phyloP scores from a whole-genome alignment of 805 yeast genomes.

The Barnettozyma sucrosica region DNA sequence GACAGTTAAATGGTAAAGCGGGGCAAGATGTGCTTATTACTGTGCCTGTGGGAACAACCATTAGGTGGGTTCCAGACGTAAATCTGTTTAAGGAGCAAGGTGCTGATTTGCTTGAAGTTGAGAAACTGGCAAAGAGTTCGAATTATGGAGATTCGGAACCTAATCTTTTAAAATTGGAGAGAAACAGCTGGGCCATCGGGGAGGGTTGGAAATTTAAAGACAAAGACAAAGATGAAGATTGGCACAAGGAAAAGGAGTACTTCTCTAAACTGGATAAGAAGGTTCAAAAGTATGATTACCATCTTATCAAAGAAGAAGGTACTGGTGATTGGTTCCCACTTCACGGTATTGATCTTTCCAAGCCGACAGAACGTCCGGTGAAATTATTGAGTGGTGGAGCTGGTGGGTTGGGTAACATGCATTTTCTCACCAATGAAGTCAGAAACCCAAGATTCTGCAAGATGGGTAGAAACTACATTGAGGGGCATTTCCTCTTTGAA shows the following conservation, averaged over 20 bases:
- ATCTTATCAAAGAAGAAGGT: conserved; percentile 51
- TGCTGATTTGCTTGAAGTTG: conserved; percentile 24
- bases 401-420: conserved; percentile 97
- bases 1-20: conserved; percentile 79
- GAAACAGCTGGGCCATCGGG: conserved; percentile 62
- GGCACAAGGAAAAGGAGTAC: conserved; percentile 58
- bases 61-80: conserved; percentile 83
- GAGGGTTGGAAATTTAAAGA: conserved; percentile 89
- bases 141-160: conserved; percentile 30
- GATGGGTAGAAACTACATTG: conserved; percentile 65
- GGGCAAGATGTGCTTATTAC: conserved; percentile 77
- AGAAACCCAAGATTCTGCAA: conserved; percentile 90
- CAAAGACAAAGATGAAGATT: conserved; percentile 52
- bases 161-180: conserved; percentile 48
- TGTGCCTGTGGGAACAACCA: conserved; percentile 88
- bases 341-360: conserved; percentile 68
- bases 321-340: conserved; percentile 67
- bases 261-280: conserved; percentile 58
- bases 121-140: conserved; percentile 30
- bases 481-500: conserved; percentile 69
- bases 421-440: conserved; percentile 74
- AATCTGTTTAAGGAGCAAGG: conserved; percentile 28
- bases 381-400: conserved; percentile 75
- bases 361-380: conserved; percentile 59
- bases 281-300: conserved; percentile 61